These are phyloP conservation scores for Puccinia polysora DNA, from an alignment of 1,284 basidiomycete species.

Conservation along the genomic window DNA sequence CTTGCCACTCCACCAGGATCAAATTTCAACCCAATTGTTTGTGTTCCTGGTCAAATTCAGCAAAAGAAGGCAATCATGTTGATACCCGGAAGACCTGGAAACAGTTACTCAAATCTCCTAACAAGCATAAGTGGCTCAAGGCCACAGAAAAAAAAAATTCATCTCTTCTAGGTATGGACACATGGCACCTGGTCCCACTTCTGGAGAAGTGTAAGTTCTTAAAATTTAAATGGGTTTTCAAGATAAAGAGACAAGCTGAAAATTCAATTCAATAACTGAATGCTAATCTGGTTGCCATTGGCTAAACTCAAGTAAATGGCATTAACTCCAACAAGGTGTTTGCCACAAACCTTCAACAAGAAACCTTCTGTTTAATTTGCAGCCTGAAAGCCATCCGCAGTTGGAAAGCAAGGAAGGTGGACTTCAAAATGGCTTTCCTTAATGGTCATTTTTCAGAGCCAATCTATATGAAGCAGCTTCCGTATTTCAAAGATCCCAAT, in stretches of 20 bases:
- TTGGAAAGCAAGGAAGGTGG: no score
- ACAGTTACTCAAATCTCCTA: slow-evolving; percentile 1
- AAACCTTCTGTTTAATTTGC: no score
- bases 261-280: slow-evolving; percentile 6
- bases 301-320: no score
- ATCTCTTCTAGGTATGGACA: neutral
- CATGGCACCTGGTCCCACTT: neutral
- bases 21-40: neutral
- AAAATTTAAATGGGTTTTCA: slow-evolving; percentile 26
- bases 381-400: no score
- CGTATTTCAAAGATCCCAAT: no score
- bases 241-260: neutral
- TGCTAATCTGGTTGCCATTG: neutral
- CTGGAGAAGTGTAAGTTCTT: neutral
- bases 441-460: no score
- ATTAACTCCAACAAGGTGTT: no score
- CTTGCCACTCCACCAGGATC: neutral
- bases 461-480: no score
- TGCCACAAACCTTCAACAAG: no score
- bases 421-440: no score
- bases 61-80: neutral
- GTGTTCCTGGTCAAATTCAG: neutral
- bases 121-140: slow-evolving; percentile 2
- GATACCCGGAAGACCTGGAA: slow-evolving; percentile 4
- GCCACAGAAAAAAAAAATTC: neutral